These are phyloP conservation scores for Cryptococcus hybrid DNA, from an alignment of 1,284 basidiomycete species.

Conservation along the genomic window DNA sequence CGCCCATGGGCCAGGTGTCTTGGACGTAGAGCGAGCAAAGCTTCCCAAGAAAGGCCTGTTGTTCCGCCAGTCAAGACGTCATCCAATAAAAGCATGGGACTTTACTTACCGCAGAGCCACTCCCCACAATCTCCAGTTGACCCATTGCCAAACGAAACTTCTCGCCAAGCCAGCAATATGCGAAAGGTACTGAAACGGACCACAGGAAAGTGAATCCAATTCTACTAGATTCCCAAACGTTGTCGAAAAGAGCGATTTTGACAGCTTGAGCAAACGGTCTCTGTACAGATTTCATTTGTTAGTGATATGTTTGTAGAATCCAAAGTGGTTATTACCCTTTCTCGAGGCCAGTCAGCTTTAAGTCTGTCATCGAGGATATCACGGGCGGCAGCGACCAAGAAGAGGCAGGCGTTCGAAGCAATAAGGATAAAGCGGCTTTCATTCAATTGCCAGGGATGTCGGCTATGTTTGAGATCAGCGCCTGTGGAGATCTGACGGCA, in stretches of 20 bases:
- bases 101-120: slow-evolving; percentile 16
- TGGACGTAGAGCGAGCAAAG: slow-evolving; percentile 30
- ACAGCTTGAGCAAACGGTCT: slow-evolving; percentile 9
- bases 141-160: slow-evolving; percentile 13
- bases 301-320: not conserved
- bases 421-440: slow-evolving; percentile 45
- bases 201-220: slow-evolving; percentile 4
- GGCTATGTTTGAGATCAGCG: slow-evolving; percentile 12
- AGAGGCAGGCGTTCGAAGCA: slow-evolving; percentile 25
- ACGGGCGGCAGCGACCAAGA: slow-evolving; percentile 20
- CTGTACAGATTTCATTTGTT: not conserved
- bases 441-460: slow-evolving; percentile 44
- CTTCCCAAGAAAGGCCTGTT: slow-evolving; percentile 39
- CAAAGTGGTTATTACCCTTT: slow-evolving; percentile 16
- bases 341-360: slow-evolving; percentile 31
- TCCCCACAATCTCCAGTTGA: slow-evolving; percentile 14
- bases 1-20: slow-evolving; percentile 20
- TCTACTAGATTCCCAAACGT: slow-evolving; percentile 4
- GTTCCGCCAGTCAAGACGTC: not conserved
- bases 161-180: slow-evolving; percentile 8
- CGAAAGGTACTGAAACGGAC: slow-evolving; percentile 11
- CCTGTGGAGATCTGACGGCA: not conserved
- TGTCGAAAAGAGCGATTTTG: slow-evolving; percentile 6
- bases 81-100: not conserved
- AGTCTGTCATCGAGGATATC: slow-evolving; percentile 26